Conservation (phyloP, 139 green algal species). For the Spirogloea muscicola region DNA sequence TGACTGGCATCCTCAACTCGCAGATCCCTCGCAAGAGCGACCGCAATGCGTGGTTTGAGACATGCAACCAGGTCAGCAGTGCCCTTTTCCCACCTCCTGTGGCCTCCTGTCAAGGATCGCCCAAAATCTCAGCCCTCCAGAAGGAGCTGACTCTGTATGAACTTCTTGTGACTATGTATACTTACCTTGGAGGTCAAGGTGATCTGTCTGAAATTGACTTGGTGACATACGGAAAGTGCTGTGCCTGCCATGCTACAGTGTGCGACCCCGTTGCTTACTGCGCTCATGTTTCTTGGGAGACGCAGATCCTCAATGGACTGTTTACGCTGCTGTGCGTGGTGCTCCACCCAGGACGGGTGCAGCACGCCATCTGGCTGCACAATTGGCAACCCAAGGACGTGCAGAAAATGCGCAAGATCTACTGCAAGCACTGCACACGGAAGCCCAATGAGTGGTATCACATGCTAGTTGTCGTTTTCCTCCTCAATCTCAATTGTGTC, state of each 20-base stretch:
- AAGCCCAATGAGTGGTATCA: conserved; percentile 42
- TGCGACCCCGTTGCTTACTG: no score
- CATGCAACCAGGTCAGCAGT: conserved; percentile 21
- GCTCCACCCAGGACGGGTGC: conserved; percentile 18
- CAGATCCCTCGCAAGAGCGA: conserved; percentile 8
- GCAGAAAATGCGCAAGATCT: conserved; percentile 15
- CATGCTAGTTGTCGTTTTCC: conserved; percentile 32
- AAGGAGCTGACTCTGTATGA: no score
- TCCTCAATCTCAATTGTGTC: conserved; percentile 24
- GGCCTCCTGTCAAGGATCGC: no score
- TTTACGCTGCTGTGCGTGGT: conserved; percentile 38
- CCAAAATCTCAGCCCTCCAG: no score
- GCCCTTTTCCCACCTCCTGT: conserved; percentile 31
- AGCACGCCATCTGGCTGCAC: not conserved
- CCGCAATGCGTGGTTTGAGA: conserved; percentile 15
- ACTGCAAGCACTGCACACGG: conserved; percentile 15
- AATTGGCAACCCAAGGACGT: conserved; percentile 13
- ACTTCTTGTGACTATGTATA: no score
- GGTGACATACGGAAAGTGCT: no score
- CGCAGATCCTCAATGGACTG: conserved; percentile 36
- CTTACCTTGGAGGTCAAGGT: no score
- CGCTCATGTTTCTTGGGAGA: no score
- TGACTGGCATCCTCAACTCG: conserved; percentile 7
- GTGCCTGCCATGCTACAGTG: no score
- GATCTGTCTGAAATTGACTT: no score